A percentile compares a stretch with the other conserved stretches of the same genome.
These are phyloP conservation scores for Apiospora sp. DNA, from an alignment of 2,329 filamentous ascomycete genomes.

Conservation along the genomic window DNA sequence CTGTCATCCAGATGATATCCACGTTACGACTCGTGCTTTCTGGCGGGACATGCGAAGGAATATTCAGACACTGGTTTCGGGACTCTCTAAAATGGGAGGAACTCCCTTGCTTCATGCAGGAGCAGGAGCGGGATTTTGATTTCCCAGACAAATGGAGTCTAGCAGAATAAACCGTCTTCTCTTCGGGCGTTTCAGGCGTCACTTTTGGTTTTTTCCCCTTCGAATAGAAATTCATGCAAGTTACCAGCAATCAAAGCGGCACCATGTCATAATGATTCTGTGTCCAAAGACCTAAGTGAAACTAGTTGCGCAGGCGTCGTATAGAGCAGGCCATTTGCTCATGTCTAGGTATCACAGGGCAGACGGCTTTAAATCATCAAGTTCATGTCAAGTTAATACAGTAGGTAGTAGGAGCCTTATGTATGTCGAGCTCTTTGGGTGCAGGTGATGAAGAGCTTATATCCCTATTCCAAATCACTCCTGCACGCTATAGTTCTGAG, in stretches of 20 bases:
- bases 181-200: slow-evolving; percentile 13
- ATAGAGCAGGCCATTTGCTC: not conserved
- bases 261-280: not conserved
- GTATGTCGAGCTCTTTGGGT: too few relatives aligned
- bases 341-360: not conserved
- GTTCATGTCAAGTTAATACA: too few relatives aligned
- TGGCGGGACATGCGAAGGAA: not conserved
- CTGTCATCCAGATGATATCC: not conserved
- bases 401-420: too few relatives aligned
- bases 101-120: too few relatives aligned
- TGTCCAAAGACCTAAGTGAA: not conserved
- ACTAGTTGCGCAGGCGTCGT: not conserved
- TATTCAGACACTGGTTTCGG: not conserved
- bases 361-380: not conserved
- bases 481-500: not conserved
- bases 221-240: not conserved
- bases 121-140: not conserved
- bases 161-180: slow-evolving; percentile 5
- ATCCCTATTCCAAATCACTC: too few relatives aligned
- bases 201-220: not conserved
- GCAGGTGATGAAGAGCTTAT: too few relatives aligned
- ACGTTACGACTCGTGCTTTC: not conserved
- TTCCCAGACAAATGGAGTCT: not conserved
- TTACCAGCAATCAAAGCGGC: not conserved
- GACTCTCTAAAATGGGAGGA: not conserved